phyloP scores from a whole-genome alignment of 2,329 filamentous ascomycete genomes.

The Colletotrichum cordylinicola region DNA sequence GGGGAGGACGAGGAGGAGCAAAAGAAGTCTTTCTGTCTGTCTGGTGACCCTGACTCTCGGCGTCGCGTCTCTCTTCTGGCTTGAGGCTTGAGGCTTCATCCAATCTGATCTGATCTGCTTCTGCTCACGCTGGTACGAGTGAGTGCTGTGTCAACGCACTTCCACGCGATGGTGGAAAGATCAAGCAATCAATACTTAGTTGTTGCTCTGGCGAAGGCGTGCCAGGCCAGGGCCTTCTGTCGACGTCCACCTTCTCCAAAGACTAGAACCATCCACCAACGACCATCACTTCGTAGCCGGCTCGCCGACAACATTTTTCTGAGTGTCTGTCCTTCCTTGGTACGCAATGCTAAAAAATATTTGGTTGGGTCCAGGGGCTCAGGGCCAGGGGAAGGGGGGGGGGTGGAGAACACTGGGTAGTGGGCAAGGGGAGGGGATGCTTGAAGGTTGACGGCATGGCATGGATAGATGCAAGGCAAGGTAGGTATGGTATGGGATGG shows the following conservation, averaged over 20 bases:
- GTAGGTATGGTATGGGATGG: conserved; percentile 7
- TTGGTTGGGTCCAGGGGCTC: background rate
- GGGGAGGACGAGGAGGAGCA: background rate
- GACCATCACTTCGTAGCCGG: background rate
- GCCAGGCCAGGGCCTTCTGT: background rate
- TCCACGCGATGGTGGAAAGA: background rate
- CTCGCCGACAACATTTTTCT: background rate
- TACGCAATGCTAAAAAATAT: background rate
- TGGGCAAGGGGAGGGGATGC: background rate
- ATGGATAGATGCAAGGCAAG: background rate
- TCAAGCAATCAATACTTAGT: background rate
- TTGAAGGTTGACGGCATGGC: conserved; percentile 1
- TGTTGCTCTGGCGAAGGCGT: background rate
- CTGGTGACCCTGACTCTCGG: background rate
- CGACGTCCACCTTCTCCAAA: background rate
- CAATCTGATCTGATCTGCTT: background rate
- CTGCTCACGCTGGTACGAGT: background rate
- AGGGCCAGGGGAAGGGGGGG: background rate
- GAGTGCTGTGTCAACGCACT: background rate
- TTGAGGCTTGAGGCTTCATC: background rate
- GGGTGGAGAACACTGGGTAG: background rate
- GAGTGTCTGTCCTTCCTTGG: background rate
- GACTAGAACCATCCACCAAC: background rate
- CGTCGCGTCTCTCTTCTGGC: background rate
- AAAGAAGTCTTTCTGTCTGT: background rate